Base-by-base conservation (phyloP, 805 yeast genomes). In the Metschnikowia continentalis region DNA sequence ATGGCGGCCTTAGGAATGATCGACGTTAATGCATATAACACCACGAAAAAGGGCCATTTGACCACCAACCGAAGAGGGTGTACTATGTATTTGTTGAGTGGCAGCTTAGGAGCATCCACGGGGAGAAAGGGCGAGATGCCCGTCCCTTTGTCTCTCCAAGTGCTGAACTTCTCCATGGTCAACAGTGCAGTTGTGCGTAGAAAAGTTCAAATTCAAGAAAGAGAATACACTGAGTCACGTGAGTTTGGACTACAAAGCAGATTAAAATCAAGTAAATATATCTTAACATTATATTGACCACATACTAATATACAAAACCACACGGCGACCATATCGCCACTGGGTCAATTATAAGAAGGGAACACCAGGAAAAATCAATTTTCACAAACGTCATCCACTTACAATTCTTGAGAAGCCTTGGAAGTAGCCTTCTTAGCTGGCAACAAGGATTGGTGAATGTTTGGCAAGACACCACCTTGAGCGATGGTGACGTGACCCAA, bases 111-210 rank as follows among this genome's bases (percentile, higher is more conserved):
- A 39, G 64, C 53, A n/a, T 69, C 58, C 0, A 64, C 57, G 0
- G 96, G 96, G 70, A 86, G 72, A 58, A 89, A 90, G 2, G 97
- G 97, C 0, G 96, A 84, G 35, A 90, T 87, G n/a, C 97, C 97
- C 1, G 97, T 90, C 4, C 92, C 94, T 54, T 83, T 87, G 63
- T 90, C 97, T 67, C 96, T 78, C 84, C 88, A 90, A 54, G 79
- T 78, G 23, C 94, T 83, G 69, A 81, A 90, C 68, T 59, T 59
- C 46, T 59, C 62, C 62, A 59, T 59, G 33, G n/a, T 10, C 17
- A 15, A 17, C 14, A 10, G n/a, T 41, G 22, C 37, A 13, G 7
- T n/a, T 19, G 37, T 33, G 37, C 46, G 46, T 42, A 19, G 15
- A 42, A 26, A 26, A 26, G 30, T 26, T 26, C 30, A 26, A 33